A percentile compares a stretch with the other conserved stretches of the same genome.
Conservation (phyloP, 2,329 filamentous ascomycete species). For the Penicillium sp. region DNA sequence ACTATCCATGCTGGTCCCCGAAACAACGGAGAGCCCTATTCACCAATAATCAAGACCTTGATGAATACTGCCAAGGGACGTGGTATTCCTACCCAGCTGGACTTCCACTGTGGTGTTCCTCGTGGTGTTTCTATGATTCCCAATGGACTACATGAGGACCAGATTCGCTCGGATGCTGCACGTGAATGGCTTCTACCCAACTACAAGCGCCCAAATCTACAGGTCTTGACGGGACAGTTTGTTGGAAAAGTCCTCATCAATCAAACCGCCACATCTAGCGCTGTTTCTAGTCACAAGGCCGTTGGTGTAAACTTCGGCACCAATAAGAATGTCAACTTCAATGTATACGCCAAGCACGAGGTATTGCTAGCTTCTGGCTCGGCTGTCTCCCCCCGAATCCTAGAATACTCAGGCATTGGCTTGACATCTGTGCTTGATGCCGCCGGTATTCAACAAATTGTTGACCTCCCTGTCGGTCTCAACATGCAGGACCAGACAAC, state of each 20-base stretch:
- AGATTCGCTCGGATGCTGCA: neutral
- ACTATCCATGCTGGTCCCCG: too few relatives aligned
- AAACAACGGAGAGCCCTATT: too few relatives aligned
- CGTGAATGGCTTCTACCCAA: neutral
- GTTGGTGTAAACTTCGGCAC: neutral
- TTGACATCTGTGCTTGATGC: neutral
- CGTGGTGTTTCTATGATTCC: neutral
- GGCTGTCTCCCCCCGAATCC: neutral
- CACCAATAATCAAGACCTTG: too few relatives aligned
- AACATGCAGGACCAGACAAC: neutral
- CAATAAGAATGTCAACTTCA: neutral
- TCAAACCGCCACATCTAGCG: neutral
- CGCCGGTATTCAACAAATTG: neutral
- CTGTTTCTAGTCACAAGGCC: neutral
- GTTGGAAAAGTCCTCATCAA: neutral
- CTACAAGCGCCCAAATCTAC: neutral
- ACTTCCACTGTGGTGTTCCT: neutral
- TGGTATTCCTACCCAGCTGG: neutral
- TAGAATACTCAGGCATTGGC: neutral
- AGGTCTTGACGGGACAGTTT: neutral
- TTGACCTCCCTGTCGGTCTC: neutral
- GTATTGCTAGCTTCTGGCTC: neutral
- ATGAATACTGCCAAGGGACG: too few relatives aligned
- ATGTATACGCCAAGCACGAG: neutral
- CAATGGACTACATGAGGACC: neutral